Percentiles rank a stretch among this genome's conserved stretches.
Evolutionary conservation across 1,139 yeast species (phyloP).

Genomic region (Pichia sp.): DNA sequence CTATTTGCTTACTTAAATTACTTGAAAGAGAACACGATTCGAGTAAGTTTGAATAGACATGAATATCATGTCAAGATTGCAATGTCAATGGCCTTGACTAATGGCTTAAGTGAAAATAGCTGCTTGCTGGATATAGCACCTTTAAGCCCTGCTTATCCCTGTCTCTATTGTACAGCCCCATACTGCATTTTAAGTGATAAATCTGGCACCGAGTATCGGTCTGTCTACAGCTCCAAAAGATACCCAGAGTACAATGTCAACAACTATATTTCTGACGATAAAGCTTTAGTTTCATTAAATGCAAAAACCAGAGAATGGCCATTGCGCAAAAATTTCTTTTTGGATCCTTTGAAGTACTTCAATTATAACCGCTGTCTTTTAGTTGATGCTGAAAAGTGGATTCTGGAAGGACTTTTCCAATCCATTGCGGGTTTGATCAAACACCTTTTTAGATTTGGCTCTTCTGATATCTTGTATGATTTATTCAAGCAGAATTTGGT

Average conservation of each 20-base stretch:
- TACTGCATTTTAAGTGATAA: conserved; percentile 1
- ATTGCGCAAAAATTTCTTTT: background rate
- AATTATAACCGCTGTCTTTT: conserved; percentile 5
- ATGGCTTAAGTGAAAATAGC: background rate
- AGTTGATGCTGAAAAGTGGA: conserved; percentile 3
- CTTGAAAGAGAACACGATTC: conserved; percentile 4
- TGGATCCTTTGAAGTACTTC: conserved; percentile 3
- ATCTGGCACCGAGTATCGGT: conserved; percentile 2
- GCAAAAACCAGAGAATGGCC: background rate
- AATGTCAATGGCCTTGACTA: conserved; percentile 2
- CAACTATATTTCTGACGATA: background rate
- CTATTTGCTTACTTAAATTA: conserved; percentile 8
- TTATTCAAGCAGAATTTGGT: background rate
- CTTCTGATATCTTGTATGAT: background rate
- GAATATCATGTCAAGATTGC: conserved; percentile 13
- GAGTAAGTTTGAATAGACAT: conserved; percentile 14
- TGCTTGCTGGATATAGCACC: conserved; percentile 5
- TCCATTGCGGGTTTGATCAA: conserved; percentile 2
- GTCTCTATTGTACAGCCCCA: conserved; percentile 10
- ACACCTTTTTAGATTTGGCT: background rate
- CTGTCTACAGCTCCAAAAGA: conserved; percentile 5
- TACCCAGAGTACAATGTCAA: background rate
- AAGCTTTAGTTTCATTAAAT: background rate
- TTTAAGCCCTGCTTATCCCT: conserved; percentile 4
- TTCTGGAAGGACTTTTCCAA: conserved; percentile 7